A percentile compares a stretch with the other conserved stretches of the same genome.
Evolutionary conservation across 352 stramenopile species (phyloP).

Genomic region (Thalassiosira hispida): DNA sequence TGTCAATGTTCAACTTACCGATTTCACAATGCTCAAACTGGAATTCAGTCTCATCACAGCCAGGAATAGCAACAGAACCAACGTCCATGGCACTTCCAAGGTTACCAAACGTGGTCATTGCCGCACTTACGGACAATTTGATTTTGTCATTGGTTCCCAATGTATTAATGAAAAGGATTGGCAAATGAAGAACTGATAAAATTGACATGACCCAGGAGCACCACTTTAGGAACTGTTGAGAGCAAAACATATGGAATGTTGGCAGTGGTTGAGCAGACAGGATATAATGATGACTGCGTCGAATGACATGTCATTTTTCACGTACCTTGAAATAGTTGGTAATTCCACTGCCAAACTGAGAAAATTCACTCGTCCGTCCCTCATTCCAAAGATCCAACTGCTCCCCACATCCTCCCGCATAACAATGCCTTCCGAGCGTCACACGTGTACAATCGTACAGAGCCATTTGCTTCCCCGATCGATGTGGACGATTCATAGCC

Average conservation of each 20-base stretch:
- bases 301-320: conserved; percentile 1
- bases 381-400: conserved; percentile 84
- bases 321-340: conserved; percentile 82
- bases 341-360: conserved; percentile 75
- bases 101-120: conserved; percentile 62
- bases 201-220: conserved; percentile 68
- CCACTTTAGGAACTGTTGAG: conserved; percentile 64
- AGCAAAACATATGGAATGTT: background rate
- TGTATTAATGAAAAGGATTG: conserved; percentile 58
- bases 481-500: conserved; percentile 45
- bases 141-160: conserved; percentile 41
- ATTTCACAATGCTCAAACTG: conserved; percentile 55
- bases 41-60: conserved; percentile 55
- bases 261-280: background rate
- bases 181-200: conserved; percentile 56
- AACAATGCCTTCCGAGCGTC: conserved; percentile 72
- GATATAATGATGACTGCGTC: background rate
- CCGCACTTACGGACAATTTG: conserved; percentile 19
- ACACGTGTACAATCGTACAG: conserved; percentile 53
- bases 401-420: conserved; percentile 74
- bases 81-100: conserved; percentile 59
- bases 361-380: conserved; percentile 71
- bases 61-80: conserved; percentile 44
- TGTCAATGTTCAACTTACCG: conserved; percentile 17
- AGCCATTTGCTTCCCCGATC: conserved; percentile 50